phyloP scores from a whole-genome alignment of 371 early-diverging fungal species.

The Apophysomyces elegans region DNA sequence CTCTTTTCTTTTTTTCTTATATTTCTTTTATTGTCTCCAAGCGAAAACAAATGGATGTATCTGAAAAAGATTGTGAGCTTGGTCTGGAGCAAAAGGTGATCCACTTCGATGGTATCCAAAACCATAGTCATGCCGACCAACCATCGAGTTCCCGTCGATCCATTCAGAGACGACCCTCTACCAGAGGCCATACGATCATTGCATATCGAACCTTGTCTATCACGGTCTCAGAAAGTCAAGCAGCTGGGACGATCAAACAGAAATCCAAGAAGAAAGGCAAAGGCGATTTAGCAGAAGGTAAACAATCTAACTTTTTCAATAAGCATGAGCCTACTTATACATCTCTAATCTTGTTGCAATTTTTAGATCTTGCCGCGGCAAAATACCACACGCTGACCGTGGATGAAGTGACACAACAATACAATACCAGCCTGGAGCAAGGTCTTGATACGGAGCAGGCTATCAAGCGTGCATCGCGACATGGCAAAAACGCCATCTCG shows the following conservation, averaged over 20 bases:
- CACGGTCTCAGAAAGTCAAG: conserved; percentile 39
- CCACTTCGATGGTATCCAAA: neutral
- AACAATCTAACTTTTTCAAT: neutral
- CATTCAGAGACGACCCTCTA: conserved; percentile 1
- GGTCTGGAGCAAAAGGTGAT: conserved; percentile 3
- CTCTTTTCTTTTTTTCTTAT: neutral
- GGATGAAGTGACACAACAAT: conserved; percentile 48
- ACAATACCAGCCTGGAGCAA: conserved; percentile 40
- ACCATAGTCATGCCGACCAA: neutral
- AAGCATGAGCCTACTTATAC: neutral
- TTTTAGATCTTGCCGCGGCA: conserved; percentile 11
- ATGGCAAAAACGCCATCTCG: conserved; percentile 55
- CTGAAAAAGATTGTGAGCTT: neutral
- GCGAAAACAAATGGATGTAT: neutral
- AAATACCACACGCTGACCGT: conserved; percentile 31
- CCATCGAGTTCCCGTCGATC: neutral
- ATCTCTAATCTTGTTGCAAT: neutral
- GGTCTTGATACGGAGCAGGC: conserved; percentile 51
- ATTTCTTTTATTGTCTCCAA: no score
- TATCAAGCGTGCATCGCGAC: conserved; percentile 38
- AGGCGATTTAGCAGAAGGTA: conserved; percentile 31
- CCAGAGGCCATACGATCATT: conserved; percentile 31
- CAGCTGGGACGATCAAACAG: conserved; percentile 2
- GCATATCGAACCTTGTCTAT: conserved; percentile 42
- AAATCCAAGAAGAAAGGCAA: conserved; percentile 18